Percentiles rank a stretch among this genome's conserved stretches.
These are phyloP conservation scores for Saccharomyces eubayanus DNA, from an alignment of 805 yeast species.

Conservation along the genomic window DNA sequence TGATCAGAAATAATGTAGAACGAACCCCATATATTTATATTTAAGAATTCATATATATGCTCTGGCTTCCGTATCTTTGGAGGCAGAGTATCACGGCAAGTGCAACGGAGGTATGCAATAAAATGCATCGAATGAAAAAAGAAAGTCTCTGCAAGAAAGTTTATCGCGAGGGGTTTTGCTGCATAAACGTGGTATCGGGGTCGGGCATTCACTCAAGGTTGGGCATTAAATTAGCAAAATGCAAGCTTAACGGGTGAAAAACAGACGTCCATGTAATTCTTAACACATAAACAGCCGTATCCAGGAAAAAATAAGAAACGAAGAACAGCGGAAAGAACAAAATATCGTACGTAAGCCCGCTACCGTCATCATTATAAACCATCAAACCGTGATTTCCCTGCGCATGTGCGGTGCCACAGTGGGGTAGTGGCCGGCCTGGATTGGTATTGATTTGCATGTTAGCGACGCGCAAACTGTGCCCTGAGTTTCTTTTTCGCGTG, in stretches of 20 bases:
- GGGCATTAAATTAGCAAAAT: not conserved
- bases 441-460: not conserved
- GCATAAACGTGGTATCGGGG: not conserved
- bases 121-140: not conserved
- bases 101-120: not conserved
- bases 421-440: not conserved
- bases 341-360: not conserved
- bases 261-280: not conserved
- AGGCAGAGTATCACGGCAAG: not conserved
- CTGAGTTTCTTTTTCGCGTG: not conserved
- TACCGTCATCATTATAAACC: not conserved
- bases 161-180: not conserved
- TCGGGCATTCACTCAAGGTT: not conserved
- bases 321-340: not conserved
- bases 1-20: not conserved
- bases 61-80: not conserved
- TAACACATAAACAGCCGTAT: not conserved
- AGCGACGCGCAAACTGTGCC: not conserved
- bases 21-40: not conserved
- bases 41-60: not conserved
- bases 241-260: not conserved
- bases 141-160: not conserved
- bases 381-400: not conserved
- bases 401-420: not conserved
- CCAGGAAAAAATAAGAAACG: not conserved